A percentile compares a stretch with the other conserved stretches of the same genome.
Conservation (phyloP, 345 rosid genomes). For the Passiflora organensis region DNA sequence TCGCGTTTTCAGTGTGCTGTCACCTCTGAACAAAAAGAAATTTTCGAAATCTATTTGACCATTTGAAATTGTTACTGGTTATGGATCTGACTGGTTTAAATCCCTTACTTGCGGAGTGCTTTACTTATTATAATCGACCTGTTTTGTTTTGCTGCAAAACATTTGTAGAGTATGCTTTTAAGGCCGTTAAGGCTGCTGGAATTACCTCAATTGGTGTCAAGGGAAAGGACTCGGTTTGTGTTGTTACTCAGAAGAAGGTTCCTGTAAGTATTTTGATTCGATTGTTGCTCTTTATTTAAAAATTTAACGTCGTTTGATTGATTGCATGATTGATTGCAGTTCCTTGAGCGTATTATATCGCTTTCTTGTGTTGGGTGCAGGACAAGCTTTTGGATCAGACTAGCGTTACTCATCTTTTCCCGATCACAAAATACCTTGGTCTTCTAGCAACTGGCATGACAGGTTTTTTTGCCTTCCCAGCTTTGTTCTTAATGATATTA, state of each 20-base stretch:
- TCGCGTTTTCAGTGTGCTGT: not conserved
- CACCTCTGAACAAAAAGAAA: not conserved
- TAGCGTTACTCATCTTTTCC: constrained; percentile 87
- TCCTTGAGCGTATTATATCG: not conserved
- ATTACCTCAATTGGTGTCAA: constrained; percentile 94
- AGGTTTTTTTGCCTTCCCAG: constrained; percentile 38
- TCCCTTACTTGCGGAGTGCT: too few species aligned
- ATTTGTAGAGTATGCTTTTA: constrained; percentile 85
- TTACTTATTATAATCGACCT: not conserved
- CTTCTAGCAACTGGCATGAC: constrained; percentile 95
- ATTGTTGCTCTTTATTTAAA: not conserved
- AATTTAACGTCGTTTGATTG: not conserved
- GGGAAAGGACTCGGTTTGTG: constrained; percentile 92
- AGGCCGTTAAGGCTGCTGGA: constrained; percentile 95
- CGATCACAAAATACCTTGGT: constrained; percentile 85
- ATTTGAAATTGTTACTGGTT: too few species aligned
- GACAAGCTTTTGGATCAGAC: constrained; percentile 99
- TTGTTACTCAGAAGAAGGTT: constrained; percentile 98
- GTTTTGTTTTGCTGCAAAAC: too few species aligned
- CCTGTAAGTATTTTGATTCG: constrained; percentile 53
- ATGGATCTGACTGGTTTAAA: too few species aligned
- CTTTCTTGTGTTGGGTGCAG: constrained; percentile 30
- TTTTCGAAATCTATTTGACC: too few species aligned
- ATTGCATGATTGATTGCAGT: constrained; percentile 11
- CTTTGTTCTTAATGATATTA: too few species aligned